Evolutionary conservation across 2,329 filamentous ascomycete genomes (phyloP).

Genomic region (Cryphonectria radicalis): DNA sequence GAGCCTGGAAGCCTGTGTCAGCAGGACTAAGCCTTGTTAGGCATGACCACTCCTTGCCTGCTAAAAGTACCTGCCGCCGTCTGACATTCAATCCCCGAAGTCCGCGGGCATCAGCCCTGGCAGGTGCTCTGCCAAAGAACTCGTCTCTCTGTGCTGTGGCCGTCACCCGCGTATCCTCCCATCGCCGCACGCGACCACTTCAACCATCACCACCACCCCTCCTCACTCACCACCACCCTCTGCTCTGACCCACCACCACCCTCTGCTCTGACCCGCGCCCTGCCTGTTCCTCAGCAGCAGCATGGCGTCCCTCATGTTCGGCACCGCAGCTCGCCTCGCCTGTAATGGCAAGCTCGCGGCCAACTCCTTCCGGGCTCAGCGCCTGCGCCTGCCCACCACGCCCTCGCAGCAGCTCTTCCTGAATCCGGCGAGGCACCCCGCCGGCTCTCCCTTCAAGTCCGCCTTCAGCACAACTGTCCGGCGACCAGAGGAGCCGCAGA

Average conservation of each 20-base stretch:
- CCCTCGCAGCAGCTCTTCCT: conserved; percentile 4
- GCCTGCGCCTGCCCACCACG: conserved; percentile 5
- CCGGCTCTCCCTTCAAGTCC: not conserved
- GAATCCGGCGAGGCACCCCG: not conserved
- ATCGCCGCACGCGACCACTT: not conserved
- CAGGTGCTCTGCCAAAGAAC: not conserved
- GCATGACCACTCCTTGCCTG: too few relatives aligned
- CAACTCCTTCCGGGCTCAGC: conserved; percentile 11
- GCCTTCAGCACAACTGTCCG: conserved; percentile 6
- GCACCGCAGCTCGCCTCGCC: conserved; percentile 8
- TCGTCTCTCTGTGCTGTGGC: not conserved
- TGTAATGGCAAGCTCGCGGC: conserved; percentile 12
- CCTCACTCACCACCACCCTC: not conserved
- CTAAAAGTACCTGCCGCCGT: too few relatives aligned
- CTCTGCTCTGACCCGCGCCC: not conserved
- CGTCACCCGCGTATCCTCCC: not conserved
- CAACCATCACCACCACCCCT: not conserved
- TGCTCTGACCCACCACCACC: too few relatives aligned
- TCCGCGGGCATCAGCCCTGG: too few relatives aligned
- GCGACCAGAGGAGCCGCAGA: conserved; percentile 13
- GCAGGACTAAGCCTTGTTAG: too few relatives aligned
- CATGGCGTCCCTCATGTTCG: conserved; percentile 12
- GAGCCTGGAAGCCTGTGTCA: too few relatives aligned
- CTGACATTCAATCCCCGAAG: too few relatives aligned
- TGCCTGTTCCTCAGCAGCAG: not conserved